Conservation (phyloP, 2,329 filamentous ascomycete genomes). For the Ambrosiella xylebori region DNA sequence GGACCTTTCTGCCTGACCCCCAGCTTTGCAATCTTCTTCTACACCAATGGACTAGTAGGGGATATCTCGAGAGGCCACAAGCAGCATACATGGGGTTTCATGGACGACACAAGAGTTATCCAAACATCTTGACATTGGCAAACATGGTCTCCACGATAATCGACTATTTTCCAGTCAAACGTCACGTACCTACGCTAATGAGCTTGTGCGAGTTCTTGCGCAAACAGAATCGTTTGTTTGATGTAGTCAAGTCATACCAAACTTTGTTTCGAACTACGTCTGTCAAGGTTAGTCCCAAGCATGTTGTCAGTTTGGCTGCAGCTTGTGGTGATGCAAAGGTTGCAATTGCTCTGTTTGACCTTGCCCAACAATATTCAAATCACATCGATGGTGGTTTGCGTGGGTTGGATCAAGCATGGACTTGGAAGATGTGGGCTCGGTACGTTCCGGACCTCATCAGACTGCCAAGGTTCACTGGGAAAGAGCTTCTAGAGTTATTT, state of each 20-base stretch:
- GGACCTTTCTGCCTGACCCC: conserved; percentile 5
- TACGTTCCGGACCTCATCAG: conserved; percentile 21
- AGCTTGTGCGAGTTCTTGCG: conserved; percentile 13
- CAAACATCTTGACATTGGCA: conserved; percentile 2
- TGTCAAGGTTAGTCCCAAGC: conserved; percentile 2
- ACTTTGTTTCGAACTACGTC: conserved; percentile 2
- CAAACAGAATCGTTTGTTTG: conserved; percentile 11
- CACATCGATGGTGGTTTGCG: conserved; percentile 8
- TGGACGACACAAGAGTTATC: neutral
- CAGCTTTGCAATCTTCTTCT: conserved; percentile 15
- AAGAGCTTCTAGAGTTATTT: conserved; percentile 4
- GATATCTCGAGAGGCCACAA: conserved; percentile 5
- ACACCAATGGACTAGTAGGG: conserved; percentile 15
- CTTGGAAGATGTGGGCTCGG: conserved; percentile 21
- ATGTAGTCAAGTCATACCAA: conserved; percentile 14
- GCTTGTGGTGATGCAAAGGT: conserved; percentile 16
- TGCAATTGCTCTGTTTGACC: conserved; percentile 16
- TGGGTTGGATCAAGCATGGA: conserved; percentile 16
- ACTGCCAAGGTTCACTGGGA: neutral
- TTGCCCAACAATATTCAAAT: conserved; percentile 6
- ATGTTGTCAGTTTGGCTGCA: conserved; percentile 11
- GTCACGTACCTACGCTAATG: conserved; percentile 10
- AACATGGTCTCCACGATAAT: conserved; percentile 7
- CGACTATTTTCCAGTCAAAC: conserved; percentile 3
- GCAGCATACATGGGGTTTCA: neutral